Percentiles rank a stretch among this genome's conserved stretches.
These are phyloP conservation scores for Parathielavia hyrcaniae DNA, from an alignment of 495 filamentous ascomycete genomes.

Conservation along the genomic window DNA sequence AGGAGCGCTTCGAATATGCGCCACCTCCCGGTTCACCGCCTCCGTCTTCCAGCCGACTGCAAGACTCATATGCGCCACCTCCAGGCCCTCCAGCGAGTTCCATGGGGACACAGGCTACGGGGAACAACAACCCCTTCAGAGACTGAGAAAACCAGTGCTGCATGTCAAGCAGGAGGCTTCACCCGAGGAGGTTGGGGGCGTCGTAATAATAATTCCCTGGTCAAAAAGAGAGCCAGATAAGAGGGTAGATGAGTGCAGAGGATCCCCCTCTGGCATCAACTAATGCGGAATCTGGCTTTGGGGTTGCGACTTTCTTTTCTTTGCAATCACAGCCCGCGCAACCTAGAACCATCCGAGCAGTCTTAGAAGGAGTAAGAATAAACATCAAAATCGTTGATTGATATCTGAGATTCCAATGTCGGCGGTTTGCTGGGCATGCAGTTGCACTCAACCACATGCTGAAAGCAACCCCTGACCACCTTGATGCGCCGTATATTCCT, in stretches of 20 bases:
- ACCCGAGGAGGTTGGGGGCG: neutral
- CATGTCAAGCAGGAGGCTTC: neutral
- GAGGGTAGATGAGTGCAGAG: neutral
- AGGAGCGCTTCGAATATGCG: conserved; percentile 28
- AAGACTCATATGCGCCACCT: conserved; percentile 18
- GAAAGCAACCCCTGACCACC: neutral
- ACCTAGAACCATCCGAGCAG: neutral
- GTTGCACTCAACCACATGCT: conserved; percentile 6
- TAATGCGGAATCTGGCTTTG: neutral
- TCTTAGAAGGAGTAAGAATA: conserved; percentile 6
- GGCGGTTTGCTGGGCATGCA: neutral
- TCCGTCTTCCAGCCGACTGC: conserved; percentile 15
- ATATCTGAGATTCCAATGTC: neutral
- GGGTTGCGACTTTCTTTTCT: neutral
- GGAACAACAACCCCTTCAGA: conserved; percentile 27
- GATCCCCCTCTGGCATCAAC: neutral
- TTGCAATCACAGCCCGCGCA: conserved; percentile 4
- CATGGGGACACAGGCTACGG: conserved; percentile 19
- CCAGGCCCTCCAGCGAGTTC: conserved; percentile 34
- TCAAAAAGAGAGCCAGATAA: neutral
- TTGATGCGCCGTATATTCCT: neutral
- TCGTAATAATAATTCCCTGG: neutral
- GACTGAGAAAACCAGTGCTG: conserved; percentile 8
- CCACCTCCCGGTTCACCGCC: conserved; percentile 45
- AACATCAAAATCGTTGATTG: neutral